Percentiles rank a stretch among this genome's conserved stretches.
These are phyloP conservation scores for Xylaria polymorpha DNA, from an alignment of 2,329 filamentous ascomycete genomes.

Conservation along the genomic window DNA sequence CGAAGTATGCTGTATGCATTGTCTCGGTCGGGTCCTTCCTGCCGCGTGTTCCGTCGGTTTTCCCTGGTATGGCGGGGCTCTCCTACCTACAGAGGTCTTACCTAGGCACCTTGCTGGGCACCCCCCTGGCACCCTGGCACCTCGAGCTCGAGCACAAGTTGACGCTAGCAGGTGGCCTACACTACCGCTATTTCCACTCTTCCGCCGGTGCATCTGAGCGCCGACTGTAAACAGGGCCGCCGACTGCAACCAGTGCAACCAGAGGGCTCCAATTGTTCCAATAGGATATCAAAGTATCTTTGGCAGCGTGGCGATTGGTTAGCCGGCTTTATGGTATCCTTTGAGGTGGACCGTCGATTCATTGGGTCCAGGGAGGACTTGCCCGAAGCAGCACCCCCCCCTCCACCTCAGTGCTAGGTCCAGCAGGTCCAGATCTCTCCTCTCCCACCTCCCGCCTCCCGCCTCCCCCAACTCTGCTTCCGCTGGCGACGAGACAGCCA, in stretches of 20 bases:
- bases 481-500: slow-evolving; percentile 5
- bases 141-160: neutral
- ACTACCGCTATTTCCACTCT: neutral
- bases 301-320: slow-evolving; percentile 26
- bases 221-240: slow-evolving; percentile 24
- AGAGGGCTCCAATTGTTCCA: neutral
- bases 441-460: neutral
- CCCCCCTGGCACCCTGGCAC: slow-evolving; percentile 1
- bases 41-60: slow-evolving; percentile 25
- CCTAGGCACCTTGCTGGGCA: slow-evolving; percentile 8
- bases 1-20: slow-evolving; percentile 9
- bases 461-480: slow-evolving; percentile 3
- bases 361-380: slow-evolving; percentile 30
- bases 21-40: slow-evolving; percentile 34
- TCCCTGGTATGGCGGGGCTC: slow-evolving; percentile 9
- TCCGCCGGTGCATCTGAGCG: slow-evolving; percentile 22
- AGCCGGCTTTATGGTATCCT: slow-evolving; percentile 21
- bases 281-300: slow-evolving; percentile 8
- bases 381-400: slow-evolving; percentile 30
- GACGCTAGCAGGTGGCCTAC: slow-evolving; percentile 14
- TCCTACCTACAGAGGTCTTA: slow-evolving; percentile 8
- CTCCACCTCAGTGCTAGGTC: slow-evolving; percentile 15
- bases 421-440: slow-evolving; percentile 30
- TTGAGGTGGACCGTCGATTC: slow-evolving; percentile 26
- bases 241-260: slow-evolving; percentile 12